These are phyloP conservation scores for Sclerotinia trifoliorum DNA, from an alignment of 2,329 filamentous ascomycete genomes.

Conservation along the genomic window DNA sequence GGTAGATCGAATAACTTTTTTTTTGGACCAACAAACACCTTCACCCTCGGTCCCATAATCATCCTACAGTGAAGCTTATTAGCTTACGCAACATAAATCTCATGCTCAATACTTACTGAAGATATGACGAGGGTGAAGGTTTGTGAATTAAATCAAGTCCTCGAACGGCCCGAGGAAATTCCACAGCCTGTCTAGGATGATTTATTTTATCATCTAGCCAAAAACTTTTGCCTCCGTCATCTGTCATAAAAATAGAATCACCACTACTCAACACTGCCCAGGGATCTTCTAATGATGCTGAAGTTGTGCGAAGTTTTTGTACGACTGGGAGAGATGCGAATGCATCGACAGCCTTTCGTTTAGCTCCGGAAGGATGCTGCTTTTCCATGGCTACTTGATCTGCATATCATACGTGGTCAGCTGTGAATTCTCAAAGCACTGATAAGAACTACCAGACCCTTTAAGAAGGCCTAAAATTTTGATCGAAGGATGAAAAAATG, in stretches of 20 bases:
- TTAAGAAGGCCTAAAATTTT: too few species aligned
- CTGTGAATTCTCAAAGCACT: background rate
- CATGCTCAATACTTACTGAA: background rate
- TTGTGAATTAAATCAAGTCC: background rate
- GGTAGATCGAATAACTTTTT: constrained; percentile 26
- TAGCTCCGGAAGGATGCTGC: background rate
- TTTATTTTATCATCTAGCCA: too few species aligned
- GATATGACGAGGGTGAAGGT: background rate
- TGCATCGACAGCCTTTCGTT: background rate
- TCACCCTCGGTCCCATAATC: constrained; percentile 18
- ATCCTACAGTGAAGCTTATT: background rate
- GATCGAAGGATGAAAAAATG: too few species aligned
- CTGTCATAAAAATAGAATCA: too few species aligned
- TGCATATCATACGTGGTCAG: background rate
- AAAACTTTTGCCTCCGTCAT: too few species aligned
- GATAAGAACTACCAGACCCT: background rate
- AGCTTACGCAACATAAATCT: background rate
- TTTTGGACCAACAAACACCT: constrained; percentile 25
- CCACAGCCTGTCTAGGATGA: too few species aligned
- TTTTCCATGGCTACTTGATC: background rate
- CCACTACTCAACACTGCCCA: too few species aligned
- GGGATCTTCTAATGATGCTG: too few species aligned
- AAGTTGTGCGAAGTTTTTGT: background rate
- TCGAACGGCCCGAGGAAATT: too few species aligned
- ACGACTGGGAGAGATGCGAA: background rate